Base-by-base conservation (phyloP, 2,329 filamentous ascomycete genomes). In the Diaporthe sp. region DNA sequence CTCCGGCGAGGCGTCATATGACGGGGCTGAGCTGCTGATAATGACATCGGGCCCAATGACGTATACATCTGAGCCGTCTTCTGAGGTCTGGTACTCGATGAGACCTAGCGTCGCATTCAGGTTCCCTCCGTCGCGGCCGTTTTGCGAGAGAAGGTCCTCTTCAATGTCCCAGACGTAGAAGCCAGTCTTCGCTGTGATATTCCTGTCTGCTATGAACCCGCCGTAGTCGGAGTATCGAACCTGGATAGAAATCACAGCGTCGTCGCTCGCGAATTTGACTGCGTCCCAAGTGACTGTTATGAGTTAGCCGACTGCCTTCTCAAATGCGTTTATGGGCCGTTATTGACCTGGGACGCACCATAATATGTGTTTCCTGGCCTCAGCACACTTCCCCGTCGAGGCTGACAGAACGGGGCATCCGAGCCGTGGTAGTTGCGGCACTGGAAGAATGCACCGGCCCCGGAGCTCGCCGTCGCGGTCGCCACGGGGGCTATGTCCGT, bases 321-420 rank as follows among this genome's bases (percentile, higher is more conserved):
- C 4, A 7, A 3, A 53, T 53, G 5, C 1, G 17, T 3, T 53
- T 51, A 12, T 28, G 17, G 44, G 5, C n/a, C 37, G 25, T 17
- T 12, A 9, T 37, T n/a, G 61, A 57, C 10, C 10, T 31, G 39
- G 13, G 8, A 75, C 80, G 74, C 65, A 84, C 83, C 77, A 73
- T 84, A 85, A 72, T 85, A 85, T 0, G 82, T 82, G 15, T 73
- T 73, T 0, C 81, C 82, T 3, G 81, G 78, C 49, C 79, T 76
- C 25, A 85, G 70, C 63, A 80, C 72, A 60, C 78, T 81, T n/a
- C 81, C 82, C 1, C 77, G 51, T 47, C 76, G 75, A 1, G 84
- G 84, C 63, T 79, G 79, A 73, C 84, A 85, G 63, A 85, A 84
- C 0, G 84, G 84, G 17, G 75, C 76, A 31, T 80, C 78, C 7